Evolutionary conservation across 2,329 filamentous ascomycete genomes (phyloP).

Genomic region (Neofusicoccum ribis): DNA sequence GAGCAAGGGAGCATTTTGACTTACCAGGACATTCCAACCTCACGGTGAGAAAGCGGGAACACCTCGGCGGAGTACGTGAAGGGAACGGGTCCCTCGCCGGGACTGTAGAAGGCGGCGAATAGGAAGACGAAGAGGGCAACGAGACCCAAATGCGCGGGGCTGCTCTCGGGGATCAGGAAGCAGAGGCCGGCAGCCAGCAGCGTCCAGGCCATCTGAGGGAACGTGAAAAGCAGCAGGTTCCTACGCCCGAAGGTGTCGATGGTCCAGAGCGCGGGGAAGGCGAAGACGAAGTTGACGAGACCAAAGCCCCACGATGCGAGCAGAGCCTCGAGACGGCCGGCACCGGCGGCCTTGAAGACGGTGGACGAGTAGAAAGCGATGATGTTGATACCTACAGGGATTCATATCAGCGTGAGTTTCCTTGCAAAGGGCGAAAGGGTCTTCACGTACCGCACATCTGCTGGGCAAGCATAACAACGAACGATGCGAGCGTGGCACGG

Average conservation of each 20-base stretch:
- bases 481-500: slow-evolving; percentile 73
- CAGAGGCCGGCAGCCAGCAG: slow-evolving; percentile 52
- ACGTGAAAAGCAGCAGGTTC: slow-evolving; percentile 50
- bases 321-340: slow-evolving; percentile 44
- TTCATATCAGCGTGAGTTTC: too few relatives aligned
- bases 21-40: slow-evolving; percentile 67
- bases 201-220: slow-evolving; percentile 53
- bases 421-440: too few relatives aligned
- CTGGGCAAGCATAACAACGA: slow-evolving; percentile 72
- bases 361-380: slow-evolving; percentile 54
- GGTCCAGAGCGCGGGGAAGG: slow-evolving; percentile 59
- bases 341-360: slow-evolving; percentile 51
- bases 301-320: slow-evolving; percentile 61
- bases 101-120: slow-evolving; percentile 48
- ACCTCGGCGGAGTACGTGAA: slow-evolving; percentile 70
- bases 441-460: slow-evolving; percentile 55
- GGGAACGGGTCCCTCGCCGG: slow-evolving; percentile 57
- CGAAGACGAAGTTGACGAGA: slow-evolving; percentile 59
- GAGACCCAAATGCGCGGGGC: slow-evolving; percentile 46
- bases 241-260: slow-evolving; percentile 58
- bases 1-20: neutral
- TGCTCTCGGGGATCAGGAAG: slow-evolving; percentile 49
- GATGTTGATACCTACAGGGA: slow-evolving; percentile 35
- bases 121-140: slow-evolving; percentile 60
- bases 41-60: slow-evolving; percentile 69